Conservation (phyloP, 164 flowering plant species). For the Stephania japonica region DNA sequence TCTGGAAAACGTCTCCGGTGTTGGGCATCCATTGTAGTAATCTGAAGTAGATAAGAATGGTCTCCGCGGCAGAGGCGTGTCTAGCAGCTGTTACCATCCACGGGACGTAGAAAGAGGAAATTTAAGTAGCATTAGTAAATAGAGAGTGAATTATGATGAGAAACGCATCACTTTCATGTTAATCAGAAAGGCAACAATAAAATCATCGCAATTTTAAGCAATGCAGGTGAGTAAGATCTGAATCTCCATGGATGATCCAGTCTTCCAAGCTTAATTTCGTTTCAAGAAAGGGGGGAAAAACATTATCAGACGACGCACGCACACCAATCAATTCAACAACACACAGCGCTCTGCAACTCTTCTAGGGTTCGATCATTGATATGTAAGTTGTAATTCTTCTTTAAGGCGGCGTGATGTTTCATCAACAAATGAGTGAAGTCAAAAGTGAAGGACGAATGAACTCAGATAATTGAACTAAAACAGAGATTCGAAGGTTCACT, state of each 20-base stretch:
- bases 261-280: not conserved
- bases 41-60: not conserved
- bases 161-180: no score
- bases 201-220: not conserved
- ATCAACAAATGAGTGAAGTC: not conserved
- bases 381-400: not conserved
- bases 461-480: not conserved
- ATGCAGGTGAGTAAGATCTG: not conserved
- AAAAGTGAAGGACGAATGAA: not conserved
- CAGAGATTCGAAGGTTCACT: not conserved
- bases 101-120: not conserved
- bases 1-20: not conserved
- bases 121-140: not conserved
- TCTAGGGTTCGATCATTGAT: not conserved
- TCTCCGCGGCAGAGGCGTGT: not conserved
- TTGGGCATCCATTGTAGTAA: conserved; percentile 10
- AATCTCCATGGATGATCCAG: not conserved
- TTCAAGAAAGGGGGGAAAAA: no score
- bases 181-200: not conserved
- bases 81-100: not conserved
- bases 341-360: not conserved
- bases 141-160: not conserved
- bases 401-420: not conserved
- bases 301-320: no score
- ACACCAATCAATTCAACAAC: not conserved